Evolutionary conservation across 352 stramenopile species (phyloP).

Genomic region (Globisporangium irregulare): DNA sequence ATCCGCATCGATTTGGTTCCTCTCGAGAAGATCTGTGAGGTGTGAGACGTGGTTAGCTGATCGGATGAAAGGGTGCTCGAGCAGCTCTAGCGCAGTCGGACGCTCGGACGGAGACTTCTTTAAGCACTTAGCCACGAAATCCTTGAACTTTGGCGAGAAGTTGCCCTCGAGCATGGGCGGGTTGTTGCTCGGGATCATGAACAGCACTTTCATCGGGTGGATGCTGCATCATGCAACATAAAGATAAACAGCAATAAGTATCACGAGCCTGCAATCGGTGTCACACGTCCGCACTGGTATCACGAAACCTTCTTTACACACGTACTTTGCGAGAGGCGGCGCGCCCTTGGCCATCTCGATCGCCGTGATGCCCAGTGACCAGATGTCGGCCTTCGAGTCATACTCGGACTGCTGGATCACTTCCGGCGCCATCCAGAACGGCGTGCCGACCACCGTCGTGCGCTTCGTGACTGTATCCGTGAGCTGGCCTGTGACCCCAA

Average conservation of each 20-base stretch:
- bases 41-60: slow-evolving; percentile 66
- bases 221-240: slow-evolving; percentile 61
- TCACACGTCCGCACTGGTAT: neutral
- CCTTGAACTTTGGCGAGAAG: slow-evolving; percentile 73
- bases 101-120: slow-evolving; percentile 85
- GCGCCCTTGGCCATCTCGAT: slow-evolving; percentile 98
- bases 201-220: slow-evolving; percentile 98
- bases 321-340: slow-evolving; percentile 90
- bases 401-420: slow-evolving; percentile 89
- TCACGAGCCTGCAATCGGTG: neutral
- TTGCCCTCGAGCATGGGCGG: slow-evolving; percentile 78
- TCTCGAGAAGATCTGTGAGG: slow-evolving; percentile 65
- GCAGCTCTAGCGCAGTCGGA: slow-evolving; percentile 78
- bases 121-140: slow-evolving; percentile 90
- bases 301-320: neutral
- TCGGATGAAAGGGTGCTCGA: slow-evolving; percentile 85
- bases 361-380: slow-evolving; percentile 97
- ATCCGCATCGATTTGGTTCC: slow-evolving; percentile 3
- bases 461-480: slow-evolving; percentile 98
- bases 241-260: neutral
- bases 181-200: slow-evolving; percentile 97
- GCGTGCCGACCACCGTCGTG: slow-evolving; percentile 96
- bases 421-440: slow-evolving; percentile 97
- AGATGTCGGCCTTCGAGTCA: slow-evolving; percentile 97
- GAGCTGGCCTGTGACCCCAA: slow-evolving; percentile 91